Base-by-base conservation (phyloP, 2,329 filamentous ascomycete species). In the Aspergillus caelatus region DNA sequence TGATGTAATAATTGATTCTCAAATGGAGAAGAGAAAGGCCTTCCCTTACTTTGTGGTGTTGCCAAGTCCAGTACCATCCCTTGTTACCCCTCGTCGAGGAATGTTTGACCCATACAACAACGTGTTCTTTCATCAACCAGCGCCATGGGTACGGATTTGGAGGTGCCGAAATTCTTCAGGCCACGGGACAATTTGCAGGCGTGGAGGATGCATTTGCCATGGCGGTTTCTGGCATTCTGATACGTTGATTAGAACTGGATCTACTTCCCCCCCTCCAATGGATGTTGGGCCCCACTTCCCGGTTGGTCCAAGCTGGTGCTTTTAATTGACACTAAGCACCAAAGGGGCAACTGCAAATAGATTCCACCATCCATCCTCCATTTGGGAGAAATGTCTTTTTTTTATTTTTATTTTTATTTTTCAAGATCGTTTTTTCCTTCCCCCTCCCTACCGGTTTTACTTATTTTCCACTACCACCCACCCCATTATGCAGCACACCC, bases 271-370 rank as follows among this genome's bases (percentile, higher is more conserved):
- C 57, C 39, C 43, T 43, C 32, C 32, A 34, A 34, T 34, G 32
- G 32, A 60, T 65, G 56, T 41, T 67, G 63, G 62, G 63, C 58
- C 65, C 65, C 65, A 67, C 65, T 65, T 65, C 58, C 65, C 65
- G 65, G 63, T 28, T 65, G 58, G 61, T 54, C 65, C 58, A 65
- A 65, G 61, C 65, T 65, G 41, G 32, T 50, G 36, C 32, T 46
- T n/a, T 45, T 28, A 32, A 45, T 50, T 36, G 57, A 36, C n/a
- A 53, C 53, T 56, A 53, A 60, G 36, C 3, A 54, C 39, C 16
- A 45, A 60, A 60, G 45, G 55, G 30, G 50, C 26, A 55, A 46
- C 26, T 21, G 41, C 30, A 28, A 16, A 36, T 26, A 26, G 26
- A 26, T 26, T 26, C 26, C 26, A 26, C 26, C 26, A 26, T 26